Evolutionary conservation across 2,329 filamentous ascomycete genomes (phyloP).

Genomic region (Diplodia seriata): DNA sequence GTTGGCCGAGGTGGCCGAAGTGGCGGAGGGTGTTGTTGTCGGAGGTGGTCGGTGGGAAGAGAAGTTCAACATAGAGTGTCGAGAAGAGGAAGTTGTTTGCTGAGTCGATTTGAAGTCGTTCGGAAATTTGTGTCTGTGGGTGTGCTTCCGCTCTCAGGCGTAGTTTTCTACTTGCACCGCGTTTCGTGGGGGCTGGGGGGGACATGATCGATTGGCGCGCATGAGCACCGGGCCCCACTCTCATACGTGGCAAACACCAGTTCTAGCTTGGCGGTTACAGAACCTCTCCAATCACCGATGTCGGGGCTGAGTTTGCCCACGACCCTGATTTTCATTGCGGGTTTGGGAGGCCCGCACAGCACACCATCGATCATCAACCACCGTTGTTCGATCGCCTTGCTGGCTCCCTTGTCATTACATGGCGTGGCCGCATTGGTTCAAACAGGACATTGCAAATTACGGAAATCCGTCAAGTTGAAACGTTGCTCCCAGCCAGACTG

Average conservation of each 20-base stretch:
- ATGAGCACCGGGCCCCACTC: conserved; percentile 12
- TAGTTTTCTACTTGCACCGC: not conserved
- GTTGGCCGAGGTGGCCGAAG: not conserved
- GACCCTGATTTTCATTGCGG: not conserved
- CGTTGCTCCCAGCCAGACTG: not conserved
- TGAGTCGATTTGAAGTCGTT: not conserved
- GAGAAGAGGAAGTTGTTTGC: not conserved
- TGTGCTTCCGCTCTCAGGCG: not conserved
- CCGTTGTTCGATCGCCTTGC: not conserved
- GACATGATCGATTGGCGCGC: conserved; percentile 9
- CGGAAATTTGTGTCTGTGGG: too few relatives aligned
- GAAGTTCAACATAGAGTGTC: not conserved
- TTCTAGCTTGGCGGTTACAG: conserved; percentile 1
- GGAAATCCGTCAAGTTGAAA: not conserved
- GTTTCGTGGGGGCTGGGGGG: not conserved
- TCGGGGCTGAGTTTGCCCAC: not conserved
- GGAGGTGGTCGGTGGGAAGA: not conserved
- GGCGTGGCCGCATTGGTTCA: not conserved
- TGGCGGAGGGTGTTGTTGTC: not conserved
- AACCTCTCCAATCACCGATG: not conserved
- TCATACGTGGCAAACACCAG: conserved; percentile 16
- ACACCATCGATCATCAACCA: not conserved
- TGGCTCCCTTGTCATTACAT: not conserved
- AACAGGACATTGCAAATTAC: not conserved
- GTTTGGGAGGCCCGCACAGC: not conserved